Conservation (phyloP, 352 stramenopile genomes). For the Pythium volutum region DNA sequence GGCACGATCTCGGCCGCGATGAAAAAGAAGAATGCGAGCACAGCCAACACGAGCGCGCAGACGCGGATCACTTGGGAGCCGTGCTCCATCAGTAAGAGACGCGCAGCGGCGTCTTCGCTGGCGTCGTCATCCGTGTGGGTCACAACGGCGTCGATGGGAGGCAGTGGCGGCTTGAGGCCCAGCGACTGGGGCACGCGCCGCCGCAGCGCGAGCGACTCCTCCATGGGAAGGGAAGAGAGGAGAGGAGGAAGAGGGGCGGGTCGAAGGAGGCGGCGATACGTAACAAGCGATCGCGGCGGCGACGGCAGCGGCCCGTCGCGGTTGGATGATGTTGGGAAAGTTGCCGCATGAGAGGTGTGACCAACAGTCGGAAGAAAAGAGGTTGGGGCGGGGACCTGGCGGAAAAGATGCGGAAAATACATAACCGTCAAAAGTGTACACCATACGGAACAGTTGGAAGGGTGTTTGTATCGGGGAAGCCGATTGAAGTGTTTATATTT, state of each 20-base stretch:
- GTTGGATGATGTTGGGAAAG: background rate
- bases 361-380: conserved; percentile 3
- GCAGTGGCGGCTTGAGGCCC: background rate
- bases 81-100: conserved; percentile 28
- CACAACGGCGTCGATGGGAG: background rate
- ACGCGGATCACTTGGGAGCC: conserved; percentile 55
- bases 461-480: background rate
- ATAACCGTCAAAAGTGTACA: background rate
- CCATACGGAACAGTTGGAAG: background rate
- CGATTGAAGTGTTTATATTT: background rate
- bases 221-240: background rate
- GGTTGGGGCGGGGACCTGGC: background rate
- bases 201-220: background rate
- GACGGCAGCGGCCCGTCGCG: background rate
- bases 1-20: conserved; percentile 50
- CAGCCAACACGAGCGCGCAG: conserved; percentile 46
- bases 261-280: background rate
- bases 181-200: background rate
- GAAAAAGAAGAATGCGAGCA: conserved; percentile 60
- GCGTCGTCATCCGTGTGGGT: background rate
- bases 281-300: background rate
- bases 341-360: background rate
- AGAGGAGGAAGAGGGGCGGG: background rate
- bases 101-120: background rate
- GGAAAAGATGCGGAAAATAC: background rate